These are phyloP conservation scores for Sporothrix globosa DNA, from an alignment of 2,329 filamentous ascomycete genomes.

Conservation along the genomic window DNA sequence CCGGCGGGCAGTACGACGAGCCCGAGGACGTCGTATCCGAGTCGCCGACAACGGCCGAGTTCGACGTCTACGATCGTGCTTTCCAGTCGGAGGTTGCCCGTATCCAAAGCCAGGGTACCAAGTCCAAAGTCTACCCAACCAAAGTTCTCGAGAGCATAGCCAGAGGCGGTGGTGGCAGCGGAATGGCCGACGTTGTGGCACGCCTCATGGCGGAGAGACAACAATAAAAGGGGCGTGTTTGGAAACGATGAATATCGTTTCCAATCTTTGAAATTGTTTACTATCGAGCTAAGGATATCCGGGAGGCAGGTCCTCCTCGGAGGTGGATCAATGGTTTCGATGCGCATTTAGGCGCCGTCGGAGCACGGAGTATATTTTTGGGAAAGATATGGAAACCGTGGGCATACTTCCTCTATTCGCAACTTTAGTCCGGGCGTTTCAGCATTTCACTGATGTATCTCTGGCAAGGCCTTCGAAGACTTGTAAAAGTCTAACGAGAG, in stretches of 20 bases:
- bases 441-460: background rate
- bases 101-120: slow-evolving; percentile 55
- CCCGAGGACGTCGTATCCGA: slow-evolving; percentile 66
- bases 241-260: background rate
- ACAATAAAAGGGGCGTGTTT: background rate
- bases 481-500: background rate
- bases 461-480: background rate
- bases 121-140: slow-evolving; percentile 53
- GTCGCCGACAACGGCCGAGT: slow-evolving; percentile 81
- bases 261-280: background rate
- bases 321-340: background rate
- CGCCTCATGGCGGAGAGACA: slow-evolving; percentile 2
- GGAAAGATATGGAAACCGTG: background rate
- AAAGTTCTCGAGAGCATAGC: slow-evolving; percentile 43
- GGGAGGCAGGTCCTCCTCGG: background rate
- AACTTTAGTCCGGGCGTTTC: background rate
- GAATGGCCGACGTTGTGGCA: slow-evolving; percentile 19
- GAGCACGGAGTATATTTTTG: too few relatives aligned
- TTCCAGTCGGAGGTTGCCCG: slow-evolving; percentile 80
- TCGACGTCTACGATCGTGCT: slow-evolving; percentile 85
- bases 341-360: background rate
- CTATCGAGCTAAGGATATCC: background rate
- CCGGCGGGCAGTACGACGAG: slow-evolving; percentile 44
- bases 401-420: background rate
- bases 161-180: background rate